These are phyloP conservation scores for Cardamine chenopodiifolia DNA, from an alignment of 345 rosid genomes.

Conservation along the genomic window DNA sequence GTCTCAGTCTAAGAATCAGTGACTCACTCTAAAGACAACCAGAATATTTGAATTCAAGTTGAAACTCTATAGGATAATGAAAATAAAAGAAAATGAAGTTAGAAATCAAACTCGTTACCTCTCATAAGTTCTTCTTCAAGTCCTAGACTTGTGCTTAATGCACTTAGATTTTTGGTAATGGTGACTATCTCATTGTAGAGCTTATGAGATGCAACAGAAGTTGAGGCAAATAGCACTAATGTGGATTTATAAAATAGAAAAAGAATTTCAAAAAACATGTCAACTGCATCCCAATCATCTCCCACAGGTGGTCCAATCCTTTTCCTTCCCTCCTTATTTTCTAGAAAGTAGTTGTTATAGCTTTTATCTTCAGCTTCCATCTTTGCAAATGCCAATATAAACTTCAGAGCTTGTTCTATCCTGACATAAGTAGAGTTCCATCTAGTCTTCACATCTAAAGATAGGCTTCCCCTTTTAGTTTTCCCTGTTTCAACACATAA, in stretches of 20 bases:
- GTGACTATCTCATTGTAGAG: not conserved
- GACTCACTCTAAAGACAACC: no score
- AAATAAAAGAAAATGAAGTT: no score
- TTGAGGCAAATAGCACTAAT: not conserved
- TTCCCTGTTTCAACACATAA: not conserved
- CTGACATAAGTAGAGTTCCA: no score
- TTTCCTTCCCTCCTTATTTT: not conserved
- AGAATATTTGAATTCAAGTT: no score
- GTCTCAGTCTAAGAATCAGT: no score
- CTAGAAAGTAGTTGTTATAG: not conserved
- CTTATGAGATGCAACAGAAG: not conserved
- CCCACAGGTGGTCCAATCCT: not conserved
- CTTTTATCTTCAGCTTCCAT: not conserved
- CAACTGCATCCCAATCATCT: not conserved
- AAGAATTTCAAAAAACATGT: not conserved
- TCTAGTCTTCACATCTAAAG: no score
- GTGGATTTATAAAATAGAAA: not conserved
- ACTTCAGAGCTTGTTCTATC: no score
- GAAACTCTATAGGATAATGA: no score
- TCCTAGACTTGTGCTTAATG: not conserved
- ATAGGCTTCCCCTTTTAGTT: no score
- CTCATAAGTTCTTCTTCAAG: no score
- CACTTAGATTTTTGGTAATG: not conserved
- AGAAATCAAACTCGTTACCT: no score
- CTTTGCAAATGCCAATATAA: no score